These are phyloP conservation scores for Saccharomyces hybrid DNA, from an alignment of 1,139 yeast genomes.

Conservation along the genomic window DNA sequence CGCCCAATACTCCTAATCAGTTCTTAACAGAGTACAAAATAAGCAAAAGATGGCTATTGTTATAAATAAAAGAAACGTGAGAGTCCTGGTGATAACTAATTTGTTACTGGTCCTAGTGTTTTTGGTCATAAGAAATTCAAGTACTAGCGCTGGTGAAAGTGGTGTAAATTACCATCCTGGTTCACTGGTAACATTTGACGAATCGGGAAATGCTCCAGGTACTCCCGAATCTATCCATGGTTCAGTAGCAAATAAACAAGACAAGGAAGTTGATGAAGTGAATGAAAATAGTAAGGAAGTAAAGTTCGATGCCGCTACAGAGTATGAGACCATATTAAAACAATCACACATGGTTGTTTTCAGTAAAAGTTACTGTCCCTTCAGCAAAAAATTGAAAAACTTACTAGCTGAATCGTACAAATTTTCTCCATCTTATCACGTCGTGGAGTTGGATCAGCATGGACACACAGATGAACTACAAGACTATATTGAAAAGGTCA, in stretches of 20 bases:
- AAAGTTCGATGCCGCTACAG: slow-evolving; percentile 55
- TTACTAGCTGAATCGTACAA: slow-evolving; percentile 55
- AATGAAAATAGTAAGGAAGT: slow-evolving; percentile 1
- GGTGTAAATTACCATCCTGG: background rate
- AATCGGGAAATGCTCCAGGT: background rate
- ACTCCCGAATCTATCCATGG: background rate
- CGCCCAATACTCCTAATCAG: background rate
- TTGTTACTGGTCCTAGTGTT: slow-evolving; percentile 22
- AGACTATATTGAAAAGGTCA: slow-evolving; percentile 43
- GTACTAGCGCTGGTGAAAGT: slow-evolving; percentile 5
- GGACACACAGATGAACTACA: slow-evolving; percentile 55
- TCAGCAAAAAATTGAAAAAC: slow-evolving; percentile 58
- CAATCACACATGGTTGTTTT: slow-evolving; percentile 63
- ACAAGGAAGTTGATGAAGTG: background rate
- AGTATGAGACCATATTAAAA: slow-evolving; percentile 44
- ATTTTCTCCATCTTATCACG: slow-evolving; percentile 61
- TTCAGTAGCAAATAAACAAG: background rate
- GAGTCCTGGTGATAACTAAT: slow-evolving; percentile 23
- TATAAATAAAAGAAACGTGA: slow-evolving; percentile 22
- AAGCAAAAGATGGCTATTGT: slow-evolving; percentile 1
- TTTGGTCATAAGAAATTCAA: slow-evolving; percentile 22
- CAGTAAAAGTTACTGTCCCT: slow-evolving; percentile 66
- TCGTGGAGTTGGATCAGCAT: slow-evolving; percentile 77
- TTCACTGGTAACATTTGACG: background rate
- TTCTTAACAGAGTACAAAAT: background rate